A percentile compares a stretch with the other conserved stretches of the same genome.
phyloP scores from a whole-genome alignment of 2,329 filamentous ascomycete species.

The Calonectria fujianensis region DNA sequence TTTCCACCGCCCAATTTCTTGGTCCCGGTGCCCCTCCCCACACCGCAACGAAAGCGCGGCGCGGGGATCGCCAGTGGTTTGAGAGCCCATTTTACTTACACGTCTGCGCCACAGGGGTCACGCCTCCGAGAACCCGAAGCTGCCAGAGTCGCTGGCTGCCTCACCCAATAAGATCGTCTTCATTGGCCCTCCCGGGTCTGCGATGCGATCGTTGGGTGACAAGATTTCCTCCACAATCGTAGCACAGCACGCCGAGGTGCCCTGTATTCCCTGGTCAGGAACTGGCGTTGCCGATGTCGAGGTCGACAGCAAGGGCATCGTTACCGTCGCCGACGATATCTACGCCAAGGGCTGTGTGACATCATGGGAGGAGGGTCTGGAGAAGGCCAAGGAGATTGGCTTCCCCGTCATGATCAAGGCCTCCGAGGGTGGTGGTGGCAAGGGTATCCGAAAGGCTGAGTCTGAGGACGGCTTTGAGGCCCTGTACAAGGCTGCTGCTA shows the following conservation, averaged over 20 bases:
- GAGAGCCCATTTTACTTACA: conserved; percentile 39
- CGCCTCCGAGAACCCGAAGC: conserved; percentile 98
- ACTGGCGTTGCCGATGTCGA: conserved; percentile 89
- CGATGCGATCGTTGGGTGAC: conserved; percentile 99
- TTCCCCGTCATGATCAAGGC: conserved; percentile 99
- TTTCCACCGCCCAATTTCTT: conserved; percentile 31
- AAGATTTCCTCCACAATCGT: conserved; percentile 99
- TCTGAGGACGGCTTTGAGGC: conserved; percentile 88
- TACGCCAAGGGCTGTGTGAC: conserved; percentile 95
- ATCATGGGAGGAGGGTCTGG: conserved; percentile 91
- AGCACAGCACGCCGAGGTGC: conserved; percentile 95
- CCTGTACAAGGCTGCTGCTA: conserved; percentile 96
- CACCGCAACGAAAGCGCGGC: neutral
- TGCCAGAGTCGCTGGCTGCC: conserved; percentile 95
- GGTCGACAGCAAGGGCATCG: conserved; percentile 88
- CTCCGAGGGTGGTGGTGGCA: conserved; percentile 99
- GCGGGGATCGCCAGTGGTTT: conserved; percentile 1
- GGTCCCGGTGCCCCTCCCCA: conserved; percentile 15
- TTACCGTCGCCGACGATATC: conserved; percentile 89
- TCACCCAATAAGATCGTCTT: conserved; percentile 99
- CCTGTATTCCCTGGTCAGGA: conserved; percentile 99
- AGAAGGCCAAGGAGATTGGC: conserved; percentile 91
- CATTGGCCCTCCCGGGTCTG: conserved; percentile 97
- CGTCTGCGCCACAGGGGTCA: conserved; percentile 83
- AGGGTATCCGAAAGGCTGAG: conserved; percentile 97